These are phyloP conservation scores for Microstegium vimineum DNA, from an alignment of 176 grass and related monocot species.

Conservation along the genomic window DNA sequence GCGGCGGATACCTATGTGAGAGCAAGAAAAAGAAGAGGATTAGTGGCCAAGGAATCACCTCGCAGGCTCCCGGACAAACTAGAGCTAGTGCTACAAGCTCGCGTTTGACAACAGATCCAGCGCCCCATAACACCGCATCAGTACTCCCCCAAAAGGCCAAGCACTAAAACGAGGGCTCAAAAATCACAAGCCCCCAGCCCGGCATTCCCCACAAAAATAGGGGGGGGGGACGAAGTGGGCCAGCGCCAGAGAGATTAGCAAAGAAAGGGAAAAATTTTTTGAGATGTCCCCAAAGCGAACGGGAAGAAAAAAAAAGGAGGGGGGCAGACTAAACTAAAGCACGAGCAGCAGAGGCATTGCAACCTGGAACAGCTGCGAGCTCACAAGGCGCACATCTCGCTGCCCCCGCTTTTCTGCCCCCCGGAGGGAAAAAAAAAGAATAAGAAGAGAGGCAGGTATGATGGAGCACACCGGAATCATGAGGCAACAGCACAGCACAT, in stretches of 20 bases:
- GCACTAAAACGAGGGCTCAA: conserved; percentile 10
- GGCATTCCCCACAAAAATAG: conserved; percentile 47
- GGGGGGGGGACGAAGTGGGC: conserved; percentile 5
- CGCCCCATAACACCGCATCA: conserved; percentile 34
- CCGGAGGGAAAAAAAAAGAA: background rate
- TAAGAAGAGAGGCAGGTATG: background rate
- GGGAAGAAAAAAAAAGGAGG: background rate
- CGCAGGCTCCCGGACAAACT: background rate
- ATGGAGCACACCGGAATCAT: conserved; percentile 50
- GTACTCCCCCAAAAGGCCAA: conserved; percentile 25
- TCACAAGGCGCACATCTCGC: conserved; percentile 39
- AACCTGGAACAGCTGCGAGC: conserved; percentile 57
- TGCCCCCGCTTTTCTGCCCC: background rate
- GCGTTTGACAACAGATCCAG: conserved; percentile 36
- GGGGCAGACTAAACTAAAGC: conserved; percentile 12
- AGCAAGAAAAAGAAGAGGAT: background rate
- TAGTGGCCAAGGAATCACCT: conserved; percentile 22
- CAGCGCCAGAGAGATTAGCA: conserved; percentile 40
- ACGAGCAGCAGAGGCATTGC: conserved; percentile 30
- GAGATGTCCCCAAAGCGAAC: conserved; percentile 23
- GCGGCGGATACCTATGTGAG: background rate
- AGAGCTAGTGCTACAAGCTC: background rate
- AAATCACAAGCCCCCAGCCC: conserved; percentile 33
- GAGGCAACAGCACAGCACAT: conserved; percentile 39
- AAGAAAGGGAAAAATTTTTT: conserved; percentile 26